Evolutionary conservation across 371 early-diverging fungal species (phyloP).

Genomic region (Lichtheimia corymbifera): DNA sequence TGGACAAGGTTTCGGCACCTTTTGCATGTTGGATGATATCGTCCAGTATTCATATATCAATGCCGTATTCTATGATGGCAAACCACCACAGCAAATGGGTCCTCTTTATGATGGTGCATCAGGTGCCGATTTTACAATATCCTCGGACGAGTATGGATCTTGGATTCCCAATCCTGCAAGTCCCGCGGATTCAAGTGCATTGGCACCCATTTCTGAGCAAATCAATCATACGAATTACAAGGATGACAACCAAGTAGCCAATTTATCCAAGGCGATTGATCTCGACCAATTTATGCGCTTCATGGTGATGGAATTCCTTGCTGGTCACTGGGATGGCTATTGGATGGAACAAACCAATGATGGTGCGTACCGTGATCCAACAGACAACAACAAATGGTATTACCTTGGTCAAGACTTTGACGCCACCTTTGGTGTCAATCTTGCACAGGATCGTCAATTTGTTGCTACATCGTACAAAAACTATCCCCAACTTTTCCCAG

Average conservation of each 20-base stretch:
- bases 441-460: slow-evolving; percentile 27
- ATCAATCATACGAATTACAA: slow-evolving; percentile 38
- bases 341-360: slow-evolving; percentile 59
- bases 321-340: slow-evolving; percentile 61
- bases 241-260: slow-evolving; percentile 40
- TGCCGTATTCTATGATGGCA: slow-evolving; percentile 48
- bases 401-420: slow-evolving; percentile 58
- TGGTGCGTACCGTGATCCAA: slow-evolving; percentile 56
- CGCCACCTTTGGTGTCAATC: slow-evolving; percentile 61
- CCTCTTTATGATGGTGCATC: slow-evolving; percentile 56
- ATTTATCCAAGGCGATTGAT: slow-evolving; percentile 41
- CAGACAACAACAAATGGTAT: slow-evolving; percentile 43
- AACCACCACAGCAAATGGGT: slow-evolving; percentile 49
- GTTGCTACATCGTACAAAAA: slow-evolving; percentile 37
- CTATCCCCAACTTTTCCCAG: slow-evolving; percentile 35
- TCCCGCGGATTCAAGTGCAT: slow-evolving; percentile 35
- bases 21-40: slow-evolving; percentile 56
- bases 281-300: slow-evolving; percentile 53
- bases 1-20: slow-evolving; percentile 54
- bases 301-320: slow-evolving; percentile 62
- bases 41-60: slow-evolving; percentile 47
- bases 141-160: slow-evolving; percentile 26
- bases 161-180: slow-evolving; percentile 39
- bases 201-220: slow-evolving; percentile 41
- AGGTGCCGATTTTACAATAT: slow-evolving; percentile 47